Evolutionary conservation across 2,329 filamentous ascomycete genomes (phyloP).

Genomic region (Ascochyta lentis): DNA sequence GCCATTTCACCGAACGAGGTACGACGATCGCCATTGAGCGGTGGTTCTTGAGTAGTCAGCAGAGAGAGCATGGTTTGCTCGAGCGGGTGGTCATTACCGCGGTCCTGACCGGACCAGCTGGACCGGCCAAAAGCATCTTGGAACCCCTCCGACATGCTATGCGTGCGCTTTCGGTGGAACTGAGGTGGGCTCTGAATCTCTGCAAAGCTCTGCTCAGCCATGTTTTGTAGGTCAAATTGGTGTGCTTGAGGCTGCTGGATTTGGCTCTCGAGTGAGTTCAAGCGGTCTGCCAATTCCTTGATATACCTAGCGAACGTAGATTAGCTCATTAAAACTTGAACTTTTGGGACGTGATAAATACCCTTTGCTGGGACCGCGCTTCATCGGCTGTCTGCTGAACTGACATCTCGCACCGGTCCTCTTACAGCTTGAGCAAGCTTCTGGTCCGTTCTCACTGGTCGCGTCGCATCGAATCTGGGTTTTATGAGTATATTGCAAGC

Average conservation of each 20-base stretch:
- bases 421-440: conserved; percentile 51
- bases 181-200: conserved; percentile 42
- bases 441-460: conserved; percentile 49
- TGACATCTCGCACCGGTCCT: conserved; percentile 49
- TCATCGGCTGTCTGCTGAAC: conserved; percentile 51
- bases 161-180: conserved; percentile 46
- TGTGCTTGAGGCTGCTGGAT: conserved; percentile 43
- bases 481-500: not conserved
- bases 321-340: conserved; percentile 14
- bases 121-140: conserved; percentile 41
- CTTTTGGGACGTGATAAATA: conserved; percentile 13
- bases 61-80: conserved; percentile 26
- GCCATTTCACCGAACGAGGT: conserved; percentile 46
- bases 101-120: conserved; percentile 45
- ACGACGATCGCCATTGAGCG: conserved; percentile 43
- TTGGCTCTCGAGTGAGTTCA: conserved; percentile 48
- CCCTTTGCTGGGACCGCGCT: conserved; percentile 53
- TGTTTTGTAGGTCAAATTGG: conserved; percentile 39
- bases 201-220: conserved; percentile 40
- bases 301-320: conserved; percentile 42
- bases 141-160: conserved; percentile 48
- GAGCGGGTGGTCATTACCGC: conserved; percentile 37
- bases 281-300: conserved; percentile 49
- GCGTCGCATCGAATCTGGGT: conserved; percentile 50
- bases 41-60: conserved; percentile 39